phyloP scores from a whole-genome alignment of 495 filamentous ascomycete species.

The Letharia lupina region DNA sequence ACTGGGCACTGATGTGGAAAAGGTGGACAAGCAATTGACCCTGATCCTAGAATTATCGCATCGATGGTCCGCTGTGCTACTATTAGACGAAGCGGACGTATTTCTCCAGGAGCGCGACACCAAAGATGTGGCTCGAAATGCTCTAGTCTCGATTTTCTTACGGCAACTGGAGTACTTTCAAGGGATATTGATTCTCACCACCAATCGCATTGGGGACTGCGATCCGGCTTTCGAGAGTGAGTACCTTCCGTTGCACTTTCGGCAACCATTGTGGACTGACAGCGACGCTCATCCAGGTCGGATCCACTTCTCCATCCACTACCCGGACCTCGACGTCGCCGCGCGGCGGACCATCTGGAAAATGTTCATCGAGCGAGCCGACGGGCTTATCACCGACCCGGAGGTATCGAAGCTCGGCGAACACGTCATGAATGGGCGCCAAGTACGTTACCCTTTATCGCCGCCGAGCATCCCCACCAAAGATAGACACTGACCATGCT shows the following conservation, averaged over 20 bases:
- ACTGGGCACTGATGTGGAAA: conserved; percentile 20
- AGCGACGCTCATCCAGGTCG: conserved; percentile 22
- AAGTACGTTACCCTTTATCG: neutral
- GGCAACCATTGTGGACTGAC: neutral
- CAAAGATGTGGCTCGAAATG: conserved; percentile 35
- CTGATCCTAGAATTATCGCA: conserved; percentile 21
- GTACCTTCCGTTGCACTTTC: neutral
- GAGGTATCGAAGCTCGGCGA: neutral
- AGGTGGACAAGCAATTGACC: conserved; percentile 21
- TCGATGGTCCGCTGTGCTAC: conserved; percentile 34
- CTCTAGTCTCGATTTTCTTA: conserved; percentile 45
- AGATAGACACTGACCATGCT: neutral
- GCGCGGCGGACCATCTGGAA: conserved; percentile 20
- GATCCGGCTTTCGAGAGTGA: conserved; percentile 44
- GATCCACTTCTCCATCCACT: conserved; percentile 36
- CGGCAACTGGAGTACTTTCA: conserved; percentile 48
- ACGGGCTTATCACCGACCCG: neutral
- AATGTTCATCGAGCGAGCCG: conserved; percentile 7
- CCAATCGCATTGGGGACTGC: conserved; percentile 41
- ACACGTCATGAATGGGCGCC: conserved; percentile 22
- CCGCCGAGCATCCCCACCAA: too few relatives aligned
- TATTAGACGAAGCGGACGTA: conserved; percentile 43
- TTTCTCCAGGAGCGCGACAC: conserved; percentile 36
- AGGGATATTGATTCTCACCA: conserved; percentile 52
- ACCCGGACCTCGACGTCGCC: conserved; percentile 18